phyloP scores from a whole-genome alignment of 2,329 filamentous ascomycete genomes.

The Fusarium circinatum region DNA sequence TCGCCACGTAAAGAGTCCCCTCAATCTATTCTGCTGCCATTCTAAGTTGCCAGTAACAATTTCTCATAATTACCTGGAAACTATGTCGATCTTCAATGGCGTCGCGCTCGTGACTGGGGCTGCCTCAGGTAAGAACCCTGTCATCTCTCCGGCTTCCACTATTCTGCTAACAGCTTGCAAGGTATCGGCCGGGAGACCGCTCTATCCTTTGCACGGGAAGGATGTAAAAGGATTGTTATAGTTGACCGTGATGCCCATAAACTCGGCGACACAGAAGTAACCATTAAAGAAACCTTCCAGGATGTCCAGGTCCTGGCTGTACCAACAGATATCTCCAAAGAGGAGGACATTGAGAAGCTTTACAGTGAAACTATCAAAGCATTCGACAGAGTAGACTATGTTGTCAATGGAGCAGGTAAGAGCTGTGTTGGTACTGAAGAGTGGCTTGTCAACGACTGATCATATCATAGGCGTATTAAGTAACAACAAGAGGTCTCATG shows the following conservation, averaged over 20 bases:
- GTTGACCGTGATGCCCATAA: slow-evolving; percentile 2
- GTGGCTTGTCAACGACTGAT: neutral
- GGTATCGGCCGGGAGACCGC: slow-evolving; percentile 9
- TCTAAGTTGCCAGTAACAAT: accelerated
- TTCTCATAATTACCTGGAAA: accelerated
- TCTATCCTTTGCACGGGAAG: slow-evolving; percentile 6
- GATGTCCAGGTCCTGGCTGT: neutral
- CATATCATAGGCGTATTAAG: neutral
- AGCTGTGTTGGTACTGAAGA: neutral
- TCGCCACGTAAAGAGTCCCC: neutral
- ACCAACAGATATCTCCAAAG: slow-evolving; percentile 18
- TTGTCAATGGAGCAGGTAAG: slow-evolving; percentile 17
- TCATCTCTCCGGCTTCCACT: accelerated
- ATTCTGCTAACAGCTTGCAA: neutral
- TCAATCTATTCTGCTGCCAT: no score
- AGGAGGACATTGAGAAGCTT: neutral
- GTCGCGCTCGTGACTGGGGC: slow-evolving; percentile 23
- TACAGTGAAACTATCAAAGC: neutral
- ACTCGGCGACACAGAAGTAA: neutral
- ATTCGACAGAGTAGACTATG: slow-evolving; percentile 10
- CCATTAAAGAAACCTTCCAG: neutral
- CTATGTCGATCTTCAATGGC: slow-evolving; percentile 15
- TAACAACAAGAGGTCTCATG: slow-evolving; percentile 16
- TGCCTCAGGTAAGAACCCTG: neutral
- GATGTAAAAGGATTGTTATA: neutral